phyloP scores from a whole-genome alignment of 495 filamentous ascomycete species.

The Articulospora tetracladia region DNA sequence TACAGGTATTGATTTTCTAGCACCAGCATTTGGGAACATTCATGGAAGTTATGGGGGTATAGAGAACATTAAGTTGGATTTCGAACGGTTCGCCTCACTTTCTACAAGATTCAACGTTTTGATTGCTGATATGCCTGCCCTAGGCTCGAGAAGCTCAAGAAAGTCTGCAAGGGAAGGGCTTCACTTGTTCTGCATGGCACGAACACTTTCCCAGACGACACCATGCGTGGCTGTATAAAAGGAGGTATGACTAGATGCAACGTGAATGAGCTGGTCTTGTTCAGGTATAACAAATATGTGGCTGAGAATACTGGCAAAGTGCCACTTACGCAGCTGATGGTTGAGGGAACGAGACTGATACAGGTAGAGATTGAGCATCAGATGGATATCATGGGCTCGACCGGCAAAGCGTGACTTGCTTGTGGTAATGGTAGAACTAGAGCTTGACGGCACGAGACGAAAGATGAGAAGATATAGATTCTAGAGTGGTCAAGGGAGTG shows the following conservation, averaged over 20 bases:
- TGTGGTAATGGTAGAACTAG: background rate
- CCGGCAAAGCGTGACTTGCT: constrained; percentile 17
- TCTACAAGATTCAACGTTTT: background rate
- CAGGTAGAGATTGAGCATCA: constrained; percentile 71
- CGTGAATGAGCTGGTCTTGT: constrained; percentile 80
- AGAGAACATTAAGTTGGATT: constrained; percentile 26
- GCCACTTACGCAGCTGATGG: constrained; percentile 66
- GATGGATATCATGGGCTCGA: constrained; percentile 62
- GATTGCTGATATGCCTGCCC: background rate
- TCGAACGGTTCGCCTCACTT: constrained; percentile 13
- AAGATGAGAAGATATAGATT: background rate
- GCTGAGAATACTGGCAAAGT: constrained; percentile 61
- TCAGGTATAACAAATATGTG: constrained; percentile 61
- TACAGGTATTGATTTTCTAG: constrained; percentile 64
- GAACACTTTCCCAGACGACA: constrained; percentile 67
- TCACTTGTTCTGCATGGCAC: constrained; percentile 74
- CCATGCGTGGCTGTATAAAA: constrained; percentile 64
- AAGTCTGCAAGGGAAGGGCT: constrained; percentile 57
- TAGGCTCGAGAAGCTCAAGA: constrained; percentile 54
- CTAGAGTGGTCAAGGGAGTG: no score
- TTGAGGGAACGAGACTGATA: constrained; percentile 68
- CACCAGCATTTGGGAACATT: constrained; percentile 69
- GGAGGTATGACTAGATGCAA: constrained; percentile 75
- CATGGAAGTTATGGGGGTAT: constrained; percentile 60
- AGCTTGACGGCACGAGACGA: no score